These are phyloP conservation scores for Capsella bursapastoris DNA, from an alignment of 345 rosid genomes.

Conservation along the genomic window DNA sequence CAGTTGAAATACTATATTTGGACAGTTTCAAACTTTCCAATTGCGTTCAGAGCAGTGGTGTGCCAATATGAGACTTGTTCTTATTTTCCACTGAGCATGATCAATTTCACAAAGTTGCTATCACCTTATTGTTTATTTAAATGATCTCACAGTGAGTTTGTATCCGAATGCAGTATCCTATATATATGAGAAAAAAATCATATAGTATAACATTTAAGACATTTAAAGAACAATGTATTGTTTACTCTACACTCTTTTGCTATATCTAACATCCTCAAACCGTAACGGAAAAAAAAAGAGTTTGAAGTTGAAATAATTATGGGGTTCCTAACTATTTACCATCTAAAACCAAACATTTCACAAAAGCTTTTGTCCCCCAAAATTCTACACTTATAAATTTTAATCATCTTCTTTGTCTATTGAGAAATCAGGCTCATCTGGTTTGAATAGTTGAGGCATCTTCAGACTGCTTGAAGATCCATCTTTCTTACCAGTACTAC, in stretches of 20 bases:
- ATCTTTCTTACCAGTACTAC: conserved; percentile 43
- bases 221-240: conserved; percentile 22
- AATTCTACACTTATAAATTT: conserved; percentile 1
- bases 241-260: conserved; percentile 33
- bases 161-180: not conserved
- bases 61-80: not conserved
- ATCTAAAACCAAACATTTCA: conserved; percentile 29
- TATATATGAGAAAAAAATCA: not conserved
- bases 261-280: conserved; percentile 29
- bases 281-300: not conserved
- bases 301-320: conserved; percentile 12
- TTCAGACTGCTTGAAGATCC: conserved; percentile 59
- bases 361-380: not conserved
- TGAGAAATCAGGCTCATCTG: conserved; percentile 77
- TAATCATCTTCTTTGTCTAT: conserved; percentile 47
- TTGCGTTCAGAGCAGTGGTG: not conserved
- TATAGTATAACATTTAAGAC: conserved; percentile 18
- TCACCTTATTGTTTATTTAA: conserved; percentile 1
- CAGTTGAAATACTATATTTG: not conserved
- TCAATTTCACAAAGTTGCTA: not conserved
- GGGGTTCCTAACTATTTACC: conserved; percentile 38
- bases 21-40: no score
- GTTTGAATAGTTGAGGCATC: conserved; percentile 81
- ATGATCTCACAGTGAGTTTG: not conserved
- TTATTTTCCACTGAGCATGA: not conserved